Evolutionary conservation across 2,329 filamentous ascomycete genomes (phyloP), one percentile per base, ranked within the genome.

Genomic region (Ramichloridium luteum): DNA sequence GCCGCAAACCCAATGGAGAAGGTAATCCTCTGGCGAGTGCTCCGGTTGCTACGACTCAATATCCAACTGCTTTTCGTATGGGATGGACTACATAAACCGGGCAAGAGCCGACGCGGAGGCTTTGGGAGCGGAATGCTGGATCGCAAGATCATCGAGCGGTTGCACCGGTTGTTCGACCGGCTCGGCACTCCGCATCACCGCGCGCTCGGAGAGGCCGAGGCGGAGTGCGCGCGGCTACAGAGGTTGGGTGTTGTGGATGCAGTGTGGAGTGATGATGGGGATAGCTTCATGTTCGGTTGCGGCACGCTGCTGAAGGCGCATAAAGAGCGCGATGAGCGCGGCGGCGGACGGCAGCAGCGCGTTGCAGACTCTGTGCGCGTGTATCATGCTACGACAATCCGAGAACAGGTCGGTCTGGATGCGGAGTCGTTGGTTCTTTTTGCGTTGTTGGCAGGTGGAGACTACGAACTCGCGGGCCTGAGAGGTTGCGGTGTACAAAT

Each of bases 61-160:
- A 62, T 74, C 4, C 59, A 68, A 25, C 55, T 67, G 1, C 41
- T 72, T 5, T 70, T 72, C 34, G 61, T 74, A 3, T 70, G 69
- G 38, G 70, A 73, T 35, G 68, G 69, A 1, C 54, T 63, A 6
- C 57, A 61, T 11, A 61, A 52, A 35, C 54, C 56, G 1, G 26
- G 27, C 14, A 27, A 29, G 6, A 45, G 50, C 46, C 58, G 63
- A 40, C 41, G 53, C 10, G 47, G 49, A 6, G 40, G 54, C 25
- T 30, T 42, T 18, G 44, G 47, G 1, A 50, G 49, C 9, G 41
- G 46, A 2, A 48, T 40, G n/a, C 40, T 62, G 12, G 48, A 60
- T 13, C 50, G 49, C 27, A 39, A 59, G 9, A 35, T 47, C 31
- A 47, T 50, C 10, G 40, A 42, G 22, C 34, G 57, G 5, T 37